Conservation (phyloP, 768 basidiomycete species). For the Mycena galericulata region DNA sequence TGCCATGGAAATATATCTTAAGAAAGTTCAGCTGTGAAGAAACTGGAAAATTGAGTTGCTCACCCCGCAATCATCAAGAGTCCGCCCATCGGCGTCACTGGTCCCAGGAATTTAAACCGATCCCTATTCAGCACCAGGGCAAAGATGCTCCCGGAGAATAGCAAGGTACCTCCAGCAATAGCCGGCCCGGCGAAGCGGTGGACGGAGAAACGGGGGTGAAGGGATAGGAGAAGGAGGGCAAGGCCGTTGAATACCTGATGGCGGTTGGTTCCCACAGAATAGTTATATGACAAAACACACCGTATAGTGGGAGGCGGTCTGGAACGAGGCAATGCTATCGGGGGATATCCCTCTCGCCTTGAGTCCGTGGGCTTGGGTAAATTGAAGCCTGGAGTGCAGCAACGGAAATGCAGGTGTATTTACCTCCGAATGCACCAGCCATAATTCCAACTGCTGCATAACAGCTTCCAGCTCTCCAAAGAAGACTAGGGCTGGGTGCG, state of each 20-base stretch:
- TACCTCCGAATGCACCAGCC: slow-evolving; percentile 74
- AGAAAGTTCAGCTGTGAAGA: slow-evolving; percentile 10
- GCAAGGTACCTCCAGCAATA: slow-evolving; percentile 63
- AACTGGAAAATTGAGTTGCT: slow-evolving; percentile 36
- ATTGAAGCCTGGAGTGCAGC: slow-evolving; percentile 4
- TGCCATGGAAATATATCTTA: slow-evolving; percentile 66
- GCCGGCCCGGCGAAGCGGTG: slow-evolving; percentile 79
- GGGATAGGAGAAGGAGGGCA: slow-evolving; percentile 69
- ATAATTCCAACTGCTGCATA: slow-evolving; percentile 63
- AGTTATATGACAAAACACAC: slow-evolving; percentile 47
- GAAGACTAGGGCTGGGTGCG: background rate
- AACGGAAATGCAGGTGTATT: slow-evolving; percentile 13
- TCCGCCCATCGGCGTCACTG: slow-evolving; percentile 77
- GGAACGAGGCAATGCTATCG: slow-evolving; percentile 70
- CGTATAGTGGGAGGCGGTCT: slow-evolving; percentile 71
- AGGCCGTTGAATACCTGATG: slow-evolving; percentile 77
- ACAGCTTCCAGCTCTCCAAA: slow-evolving; percentile 18
- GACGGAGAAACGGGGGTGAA: slow-evolving; percentile 68
- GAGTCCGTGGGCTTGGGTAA: slow-evolving; percentile 63
- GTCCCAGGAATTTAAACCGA: slow-evolving; percentile 67
- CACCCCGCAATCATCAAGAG: slow-evolving; percentile 76
- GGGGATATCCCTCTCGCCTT: slow-evolving; percentile 60
- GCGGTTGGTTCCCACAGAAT: background rate
- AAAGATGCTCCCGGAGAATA: slow-evolving; percentile 77
- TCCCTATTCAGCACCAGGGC: slow-evolving; percentile 63